A percentile compares a stretch with the other conserved stretches of the same genome.
Evolutionary conservation across 202 grass and related monocot genomes (phyloP).

Genomic region (Bolboschoenoplectus hybrid): DNA sequence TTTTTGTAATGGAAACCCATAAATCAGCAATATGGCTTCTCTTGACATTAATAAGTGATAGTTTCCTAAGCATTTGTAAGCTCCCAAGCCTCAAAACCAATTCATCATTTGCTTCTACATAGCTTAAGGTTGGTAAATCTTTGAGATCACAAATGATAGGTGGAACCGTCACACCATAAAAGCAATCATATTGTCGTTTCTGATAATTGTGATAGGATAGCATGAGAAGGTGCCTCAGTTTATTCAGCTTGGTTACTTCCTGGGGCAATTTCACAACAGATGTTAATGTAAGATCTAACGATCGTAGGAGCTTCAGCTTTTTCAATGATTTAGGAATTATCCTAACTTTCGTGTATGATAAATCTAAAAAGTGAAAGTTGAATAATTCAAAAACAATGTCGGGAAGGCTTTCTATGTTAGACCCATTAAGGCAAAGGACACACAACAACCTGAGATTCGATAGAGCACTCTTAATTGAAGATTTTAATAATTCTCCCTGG

Average conservation of each 20-base stretch:
- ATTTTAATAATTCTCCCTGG: not conserved
- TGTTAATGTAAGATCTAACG: slow-evolving; percentile 25
- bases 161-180: slow-evolving; percentile 32
- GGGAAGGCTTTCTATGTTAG: not conserved
- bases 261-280: slow-evolving; percentile 14
- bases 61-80: slow-evolving; percentile 9
- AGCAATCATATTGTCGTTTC: slow-evolving; percentile 38
- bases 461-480: slow-evolving; percentile 16
- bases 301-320: slow-evolving; percentile 35
- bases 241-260: slow-evolving; percentile 13
- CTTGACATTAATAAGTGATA: slow-evolving; percentile 19
- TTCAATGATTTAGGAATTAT: not conserved
- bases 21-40: not conserved
- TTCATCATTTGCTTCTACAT: slow-evolving; percentile 15
- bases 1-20: slow-evolving; percentile 22
- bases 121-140: slow-evolving; percentile 5
- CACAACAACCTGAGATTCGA: slow-evolving; percentile 39
- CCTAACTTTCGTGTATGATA: not conserved
- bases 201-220: not conserved
- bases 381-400: slow-evolving; percentile 32
- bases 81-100: slow-evolving; percentile 13
- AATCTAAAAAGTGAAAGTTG: slow-evolving; percentile 21
- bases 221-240: slow-evolving; percentile 14
- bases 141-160: slow-evolving; percentile 9
- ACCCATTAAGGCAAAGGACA: slow-evolving; percentile 13